A percentile compares a stretch with the other conserved stretches of the same genome.
phyloP scores from a whole-genome alignment of 805 yeast species.

The Blastobotrys peoriensis region DNA sequence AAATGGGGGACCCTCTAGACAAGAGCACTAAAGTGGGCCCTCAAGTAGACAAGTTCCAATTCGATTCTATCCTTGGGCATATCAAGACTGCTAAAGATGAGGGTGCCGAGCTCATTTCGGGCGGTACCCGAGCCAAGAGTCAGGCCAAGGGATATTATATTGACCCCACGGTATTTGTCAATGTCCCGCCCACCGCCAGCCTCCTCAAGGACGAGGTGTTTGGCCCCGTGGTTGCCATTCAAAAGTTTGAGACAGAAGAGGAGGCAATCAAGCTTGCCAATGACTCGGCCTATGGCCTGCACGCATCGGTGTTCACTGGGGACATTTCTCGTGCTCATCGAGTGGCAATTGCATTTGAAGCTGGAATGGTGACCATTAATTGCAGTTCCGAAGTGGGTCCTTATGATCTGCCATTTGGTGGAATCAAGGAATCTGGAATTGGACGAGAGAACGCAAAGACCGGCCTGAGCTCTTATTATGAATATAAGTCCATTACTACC shows the following conservation, averaged over 20 bases:
- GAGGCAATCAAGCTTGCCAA: conserved; percentile 51
- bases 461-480: conserved; percentile 6
- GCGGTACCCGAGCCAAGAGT: conserved; percentile 48
- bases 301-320: conserved; percentile 53
- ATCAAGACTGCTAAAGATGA: conserved; percentile 47
- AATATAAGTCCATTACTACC: conserved; percentile 7
- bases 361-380: conserved; percentile 63
- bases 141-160: conserved; percentile 34
- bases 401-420: conserved; percentile 64
- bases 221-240: conserved; percentile 58
- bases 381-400: conserved; percentile 45
- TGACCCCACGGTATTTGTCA: conserved; percentile 48
- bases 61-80: conserved; percentile 37
- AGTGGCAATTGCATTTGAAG: conserved; percentile 51
- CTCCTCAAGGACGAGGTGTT: conserved; percentile 46
- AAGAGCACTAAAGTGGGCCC: conserved; percentile 45
- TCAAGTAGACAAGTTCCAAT: conserved; percentile 44
- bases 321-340: conserved; percentile 45
- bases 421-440: conserved; percentile 60
- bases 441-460: conserved; percentile 46
- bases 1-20: conserved; percentile 53
- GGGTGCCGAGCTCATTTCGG: conserved; percentile 46
- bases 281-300: conserved; percentile 51
- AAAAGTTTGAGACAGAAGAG: conserved; percentile 47
- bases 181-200: conserved; percentile 34